Evolutionary conservation across 2,329 filamentous ascomycete genomes (phyloP).

Genomic region (Dryadomyces sulphureus): DNA sequence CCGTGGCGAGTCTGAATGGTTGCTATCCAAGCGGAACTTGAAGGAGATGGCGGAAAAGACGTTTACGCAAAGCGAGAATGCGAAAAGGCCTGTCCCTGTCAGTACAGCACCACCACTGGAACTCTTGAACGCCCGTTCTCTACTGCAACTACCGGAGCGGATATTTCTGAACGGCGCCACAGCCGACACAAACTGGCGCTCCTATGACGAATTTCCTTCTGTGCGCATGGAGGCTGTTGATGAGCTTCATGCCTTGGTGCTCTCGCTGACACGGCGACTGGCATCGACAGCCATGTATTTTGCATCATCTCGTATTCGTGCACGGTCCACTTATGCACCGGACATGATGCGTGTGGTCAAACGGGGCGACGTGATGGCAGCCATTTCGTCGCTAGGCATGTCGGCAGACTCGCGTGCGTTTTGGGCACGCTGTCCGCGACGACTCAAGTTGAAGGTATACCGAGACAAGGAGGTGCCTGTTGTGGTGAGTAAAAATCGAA

Average conservation of each 20-base stretch:
- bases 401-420: constrained; percentile 21
- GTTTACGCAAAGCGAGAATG: not conserved
- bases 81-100: not conserved
- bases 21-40: constrained; percentile 33
- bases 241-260: constrained; percentile 58
- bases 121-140: constrained; percentile 43
- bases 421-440: constrained; percentile 33
- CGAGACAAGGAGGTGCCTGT: constrained; percentile 16
- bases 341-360: constrained; percentile 18
- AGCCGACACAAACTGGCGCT: constrained; percentile 52
- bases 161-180: constrained; percentile 63
- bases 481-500: constrained; percentile 16
- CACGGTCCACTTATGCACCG: constrained; percentile 21
- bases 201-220: constrained; percentile 43
- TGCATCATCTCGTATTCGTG: constrained; percentile 51
- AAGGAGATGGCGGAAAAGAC: constrained; percentile 2
- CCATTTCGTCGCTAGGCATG: constrained; percentile 31
- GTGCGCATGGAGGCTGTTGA: constrained; percentile 62
- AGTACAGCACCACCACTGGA: constrained; percentile 25
- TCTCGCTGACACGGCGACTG: constrained; percentile 52
- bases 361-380: constrained; percentile 33
- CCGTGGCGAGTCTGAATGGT: constrained; percentile 48
- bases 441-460: constrained; percentile 33
- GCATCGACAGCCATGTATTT: constrained; percentile 54
- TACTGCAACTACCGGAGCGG: constrained; percentile 47